Evolutionary conservation across 1,284 basidiomycete genomes (phyloP).

Genomic region (Naganishia sp.): DNA sequence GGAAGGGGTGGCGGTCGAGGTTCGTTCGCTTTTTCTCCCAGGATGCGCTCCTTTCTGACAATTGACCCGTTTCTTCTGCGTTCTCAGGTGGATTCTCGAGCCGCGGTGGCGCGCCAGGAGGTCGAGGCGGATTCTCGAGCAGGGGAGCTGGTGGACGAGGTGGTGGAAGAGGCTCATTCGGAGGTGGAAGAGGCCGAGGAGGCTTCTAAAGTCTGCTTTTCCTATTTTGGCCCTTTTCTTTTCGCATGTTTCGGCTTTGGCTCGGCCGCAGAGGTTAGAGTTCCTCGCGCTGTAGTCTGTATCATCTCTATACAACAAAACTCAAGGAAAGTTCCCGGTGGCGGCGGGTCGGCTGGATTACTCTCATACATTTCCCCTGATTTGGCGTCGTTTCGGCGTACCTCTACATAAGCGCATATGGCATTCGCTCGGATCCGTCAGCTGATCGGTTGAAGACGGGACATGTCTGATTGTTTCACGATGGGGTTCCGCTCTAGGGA

Average conservation of each 20-base stretch:
- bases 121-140: conserved; percentile 25
- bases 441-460: no score
- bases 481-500: no score
- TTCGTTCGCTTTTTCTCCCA: background rate
- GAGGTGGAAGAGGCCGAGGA: conserved; percentile 1
- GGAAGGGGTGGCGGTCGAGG: conserved; percentile 18
- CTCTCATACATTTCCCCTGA: no score
- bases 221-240: background rate
- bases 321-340: no score
- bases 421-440: no score
- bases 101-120: conserved; percentile 22
- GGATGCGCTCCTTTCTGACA: background rate
- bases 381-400: no score
- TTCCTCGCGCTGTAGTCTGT: conserved; percentile 12
- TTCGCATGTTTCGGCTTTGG: conserved; percentile 1
- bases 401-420: no score
- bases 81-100: conserved; percentile 25
- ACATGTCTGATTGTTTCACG: no score
- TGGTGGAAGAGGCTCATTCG: no score
- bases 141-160: no score
- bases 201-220: conserved; percentile 4
- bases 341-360: no score
- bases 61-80: background rate
- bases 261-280: background rate
- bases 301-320: conserved; percentile 10